These are phyloP conservation scores for Candida namnaoensis DNA, from an alignment of 805 yeast genomes.

Conservation along the genomic window DNA sequence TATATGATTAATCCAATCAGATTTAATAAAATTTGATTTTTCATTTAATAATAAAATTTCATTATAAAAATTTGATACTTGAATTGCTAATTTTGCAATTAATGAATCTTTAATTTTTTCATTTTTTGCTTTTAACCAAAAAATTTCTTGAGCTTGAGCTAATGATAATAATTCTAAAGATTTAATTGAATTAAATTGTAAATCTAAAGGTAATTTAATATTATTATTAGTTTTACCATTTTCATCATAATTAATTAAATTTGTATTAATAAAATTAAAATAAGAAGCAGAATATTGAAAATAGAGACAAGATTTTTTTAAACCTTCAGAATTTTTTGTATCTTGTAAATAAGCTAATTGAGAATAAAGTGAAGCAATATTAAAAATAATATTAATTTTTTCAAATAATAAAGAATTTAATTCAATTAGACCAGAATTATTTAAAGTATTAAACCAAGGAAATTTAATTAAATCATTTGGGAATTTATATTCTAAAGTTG, in stretches of 20 bases:
- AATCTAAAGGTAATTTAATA: constrained; percentile 29
- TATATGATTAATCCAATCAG: constrained; percentile 61
- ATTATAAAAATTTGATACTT: constrained; percentile 49
- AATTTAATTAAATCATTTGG: constrained; percentile 54
- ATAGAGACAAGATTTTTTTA: constrained; percentile 52
- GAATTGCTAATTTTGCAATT: constrained; percentile 56
- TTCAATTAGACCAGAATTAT: constrained; percentile 38
- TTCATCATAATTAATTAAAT: constrained; percentile 3
- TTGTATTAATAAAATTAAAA: constrained; percentile 29
- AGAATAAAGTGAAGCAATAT: constrained; percentile 59
- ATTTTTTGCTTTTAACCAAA: constrained; percentile 66
- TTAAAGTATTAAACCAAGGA: constrained; percentile 65
- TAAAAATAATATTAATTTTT: constrained; percentile 52
- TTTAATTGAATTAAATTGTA: constrained; percentile 40
- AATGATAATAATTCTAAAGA: constrained; percentile 46
- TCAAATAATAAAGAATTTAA: constrained; percentile 50
- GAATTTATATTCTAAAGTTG: constrained; percentile 42
- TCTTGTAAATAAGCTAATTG: constrained; percentile 41
- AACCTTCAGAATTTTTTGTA: constrained; percentile 36
- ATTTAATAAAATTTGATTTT: constrained; percentile 39
- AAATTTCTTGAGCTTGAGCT: constrained; percentile 84
- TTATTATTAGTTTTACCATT: constrained; percentile 3
- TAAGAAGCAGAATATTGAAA: constrained; percentile 72
- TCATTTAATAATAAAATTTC: constrained; percentile 33
- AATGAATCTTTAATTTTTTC: constrained; percentile 45